Conservation (phyloP, 1,284 basidiomycete genomes). For the Ceratobasidium sp. region DNA sequence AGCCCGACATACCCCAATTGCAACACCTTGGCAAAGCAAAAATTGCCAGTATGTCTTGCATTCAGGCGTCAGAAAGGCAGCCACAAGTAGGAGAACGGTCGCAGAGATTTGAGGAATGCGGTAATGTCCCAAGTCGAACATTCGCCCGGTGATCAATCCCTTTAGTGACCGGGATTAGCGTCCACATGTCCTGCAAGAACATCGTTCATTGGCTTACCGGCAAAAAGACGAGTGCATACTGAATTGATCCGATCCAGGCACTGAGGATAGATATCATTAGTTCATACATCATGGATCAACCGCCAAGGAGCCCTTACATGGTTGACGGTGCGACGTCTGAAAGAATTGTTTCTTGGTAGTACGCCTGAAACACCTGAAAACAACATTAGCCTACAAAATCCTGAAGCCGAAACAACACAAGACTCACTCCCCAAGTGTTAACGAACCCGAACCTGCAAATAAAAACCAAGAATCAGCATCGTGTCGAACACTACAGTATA, state of each 20-base stretch:
- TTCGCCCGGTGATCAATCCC: slow-evolving; percentile 63
- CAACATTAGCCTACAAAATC: slow-evolving; percentile 51
- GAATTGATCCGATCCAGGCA: slow-evolving; percentile 79
- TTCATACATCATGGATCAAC: neutral
- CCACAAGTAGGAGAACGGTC: slow-evolving; percentile 61
- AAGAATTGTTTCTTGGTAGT: slow-evolving; percentile 62
- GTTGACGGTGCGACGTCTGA: slow-evolving; percentile 60
- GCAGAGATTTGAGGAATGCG: slow-evolving; percentile 59
- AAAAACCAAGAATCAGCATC: slow-evolving; percentile 47
- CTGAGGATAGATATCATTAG: slow-evolving; percentile 54
- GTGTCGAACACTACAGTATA: slow-evolving; percentile 11
- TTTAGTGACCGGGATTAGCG: slow-evolving; percentile 10
- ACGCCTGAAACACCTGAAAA: slow-evolving; percentile 61
- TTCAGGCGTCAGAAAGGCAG: slow-evolving; percentile 67
- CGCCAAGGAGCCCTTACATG: slow-evolving; percentile 61
- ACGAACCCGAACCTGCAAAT: slow-evolving; percentile 56
- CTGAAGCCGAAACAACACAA: neutral
- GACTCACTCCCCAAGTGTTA: slow-evolving; percentile 59
- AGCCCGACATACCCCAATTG: slow-evolving; percentile 58
- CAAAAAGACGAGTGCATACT: slow-evolving; percentile 55
- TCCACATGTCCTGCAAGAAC: neutral
- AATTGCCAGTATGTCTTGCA: slow-evolving; percentile 70
- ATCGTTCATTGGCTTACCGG: slow-evolving; percentile 53
- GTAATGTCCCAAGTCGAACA: slow-evolving; percentile 71
- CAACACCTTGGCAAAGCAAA: slow-evolving; percentile 65